These are phyloP conservation scores for Fusarium avenaceum DNA, from an alignment of 2,329 filamentous ascomycete genomes.

Conservation along the genomic window DNA sequence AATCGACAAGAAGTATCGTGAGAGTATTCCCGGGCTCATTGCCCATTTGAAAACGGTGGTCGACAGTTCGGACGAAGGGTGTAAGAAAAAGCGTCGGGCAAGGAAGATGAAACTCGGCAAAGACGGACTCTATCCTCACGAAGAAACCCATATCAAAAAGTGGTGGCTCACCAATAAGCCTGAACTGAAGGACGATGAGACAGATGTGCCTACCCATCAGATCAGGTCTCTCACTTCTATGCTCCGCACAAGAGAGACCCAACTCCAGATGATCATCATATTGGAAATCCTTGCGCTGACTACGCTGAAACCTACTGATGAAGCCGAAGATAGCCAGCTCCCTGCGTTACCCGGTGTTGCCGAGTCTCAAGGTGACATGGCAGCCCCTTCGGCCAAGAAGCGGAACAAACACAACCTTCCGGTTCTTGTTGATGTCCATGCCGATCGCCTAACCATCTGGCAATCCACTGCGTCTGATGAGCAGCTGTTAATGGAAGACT, in stretches of 20 bases:
- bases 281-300: slow-evolving; percentile 82
- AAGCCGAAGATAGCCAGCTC: slow-evolving; percentile 61
- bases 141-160: slow-evolving; percentile 72
- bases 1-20: slow-evolving; percentile 85
- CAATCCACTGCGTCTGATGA: slow-evolving; percentile 79
- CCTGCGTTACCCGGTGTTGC: slow-evolving; percentile 60
- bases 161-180: slow-evolving; percentile 78
- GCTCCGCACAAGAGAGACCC: slow-evolving; percentile 80
- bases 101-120: slow-evolving; percentile 77
- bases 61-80: slow-evolving; percentile 67
- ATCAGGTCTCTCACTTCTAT: slow-evolving; percentile 74
- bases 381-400: slow-evolving; percentile 62
- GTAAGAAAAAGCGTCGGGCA: slow-evolving; percentile 64
- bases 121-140: slow-evolving; percentile 75
- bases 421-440: slow-evolving; percentile 77
- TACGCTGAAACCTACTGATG: slow-evolving; percentile 59
- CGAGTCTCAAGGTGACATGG: slow-evolving; percentile 50
- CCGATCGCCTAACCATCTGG: slow-evolving; percentile 87
- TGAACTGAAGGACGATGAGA: slow-evolving; percentile 64
- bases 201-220: slow-evolving; percentile 62
- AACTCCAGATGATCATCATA: slow-evolving; percentile 83
- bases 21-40: slow-evolving; percentile 74
- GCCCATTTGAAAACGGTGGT: slow-evolving; percentile 67
- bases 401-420: slow-evolving; percentile 73
- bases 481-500: slow-evolving; percentile 63